phyloP scores from a whole-genome alignment of 805 yeast species.

The Candida quercuum region DNA sequence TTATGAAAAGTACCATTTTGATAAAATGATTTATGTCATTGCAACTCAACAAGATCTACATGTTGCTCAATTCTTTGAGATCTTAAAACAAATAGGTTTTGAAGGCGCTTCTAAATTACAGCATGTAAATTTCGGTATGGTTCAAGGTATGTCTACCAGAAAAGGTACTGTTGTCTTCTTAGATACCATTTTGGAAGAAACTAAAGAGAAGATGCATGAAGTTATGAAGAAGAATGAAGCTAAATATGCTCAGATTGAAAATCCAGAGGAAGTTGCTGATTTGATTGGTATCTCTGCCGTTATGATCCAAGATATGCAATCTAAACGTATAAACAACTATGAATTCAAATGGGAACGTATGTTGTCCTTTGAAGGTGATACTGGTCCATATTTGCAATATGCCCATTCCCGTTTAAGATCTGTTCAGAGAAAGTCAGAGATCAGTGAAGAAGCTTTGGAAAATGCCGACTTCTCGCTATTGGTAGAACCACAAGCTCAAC shows the following conservation, averaged over 20 bases:
- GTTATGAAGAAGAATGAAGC: conserved; percentile 90
- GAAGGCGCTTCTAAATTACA: conserved; percentile 78
- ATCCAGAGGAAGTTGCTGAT: conserved; percentile 94
- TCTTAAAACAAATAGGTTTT: conserved; percentile 82
- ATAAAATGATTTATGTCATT: conserved; percentile 93
- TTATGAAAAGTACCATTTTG: conserved; percentile 76
- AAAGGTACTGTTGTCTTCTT: conserved; percentile 98
- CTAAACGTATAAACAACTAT: conserved; percentile 94
- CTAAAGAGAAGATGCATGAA: conserved; percentile 90
- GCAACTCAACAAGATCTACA: conserved; percentile 97
- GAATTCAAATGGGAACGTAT: conserved; percentile 97
- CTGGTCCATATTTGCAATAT: conserved; percentile 97
- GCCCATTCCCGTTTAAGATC: conserved; percentile 97
- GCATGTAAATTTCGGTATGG: conserved; percentile 96
- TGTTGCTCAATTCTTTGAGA: conserved; percentile 88
- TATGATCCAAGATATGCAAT: conserved; percentile 98
- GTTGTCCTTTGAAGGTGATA: conserved; percentile 98
- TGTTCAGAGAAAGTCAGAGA: conserved; percentile 78
- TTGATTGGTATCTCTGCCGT: conserved; percentile 95
- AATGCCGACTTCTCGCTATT: conserved; percentile 56
- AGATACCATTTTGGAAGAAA: conserved; percentile 88
- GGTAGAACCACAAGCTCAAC: conserved; percentile 64
- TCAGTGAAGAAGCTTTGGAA: conserved; percentile 37
- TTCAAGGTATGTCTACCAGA: conserved; percentile 97
- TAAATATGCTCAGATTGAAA: conserved; percentile 87